Conservation (phyloP, 345 rosid species). For the Ceriops decandra region DNA sequence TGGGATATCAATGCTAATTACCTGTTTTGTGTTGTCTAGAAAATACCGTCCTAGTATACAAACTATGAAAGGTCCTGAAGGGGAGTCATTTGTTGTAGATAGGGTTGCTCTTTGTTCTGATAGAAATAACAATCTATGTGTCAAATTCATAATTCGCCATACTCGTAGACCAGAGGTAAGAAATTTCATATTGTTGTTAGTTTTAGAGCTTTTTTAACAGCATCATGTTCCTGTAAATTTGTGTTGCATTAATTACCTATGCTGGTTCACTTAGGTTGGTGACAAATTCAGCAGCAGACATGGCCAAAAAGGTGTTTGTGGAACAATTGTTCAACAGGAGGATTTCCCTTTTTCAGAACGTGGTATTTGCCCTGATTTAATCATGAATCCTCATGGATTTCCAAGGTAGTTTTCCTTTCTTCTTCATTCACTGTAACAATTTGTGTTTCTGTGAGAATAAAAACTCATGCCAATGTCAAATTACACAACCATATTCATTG, state of each 20-base stretch:
- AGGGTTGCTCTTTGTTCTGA: constrained; percentile 74
- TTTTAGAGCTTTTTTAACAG: background rate
- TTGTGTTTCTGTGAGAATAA: too few relatives aligned
- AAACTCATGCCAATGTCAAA: too few relatives aligned
- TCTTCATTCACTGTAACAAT: background rate
- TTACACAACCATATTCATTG: too few relatives aligned
- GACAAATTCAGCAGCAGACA: constrained; percentile 98
- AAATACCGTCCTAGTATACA: constrained; percentile 51
- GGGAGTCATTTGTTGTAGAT: constrained; percentile 79
- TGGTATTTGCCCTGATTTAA: constrained; percentile 94
- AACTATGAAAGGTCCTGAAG: constrained; percentile 65
- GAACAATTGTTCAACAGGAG: constrained; percentile 89
- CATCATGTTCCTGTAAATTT: background rate
- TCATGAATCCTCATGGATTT: constrained; percentile 98
- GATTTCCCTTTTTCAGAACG: constrained; percentile 96
- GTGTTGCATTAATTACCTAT: background rate
- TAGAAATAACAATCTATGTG: constrained; percentile 39
- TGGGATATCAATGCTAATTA: constrained; percentile 5
- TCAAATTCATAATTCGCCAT: constrained; percentile 75
- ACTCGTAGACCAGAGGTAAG: constrained; percentile 94
- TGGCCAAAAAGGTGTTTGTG: constrained; percentile 99
- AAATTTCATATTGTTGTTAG: background rate
- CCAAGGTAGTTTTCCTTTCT: constrained; percentile 55
- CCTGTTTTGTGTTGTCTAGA: constrained; percentile 37
- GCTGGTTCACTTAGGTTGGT: constrained; percentile 52